Base-by-base conservation (phyloP, 2,329 filamentous ascomycete species). In the Aspergillus flavus region DNA sequence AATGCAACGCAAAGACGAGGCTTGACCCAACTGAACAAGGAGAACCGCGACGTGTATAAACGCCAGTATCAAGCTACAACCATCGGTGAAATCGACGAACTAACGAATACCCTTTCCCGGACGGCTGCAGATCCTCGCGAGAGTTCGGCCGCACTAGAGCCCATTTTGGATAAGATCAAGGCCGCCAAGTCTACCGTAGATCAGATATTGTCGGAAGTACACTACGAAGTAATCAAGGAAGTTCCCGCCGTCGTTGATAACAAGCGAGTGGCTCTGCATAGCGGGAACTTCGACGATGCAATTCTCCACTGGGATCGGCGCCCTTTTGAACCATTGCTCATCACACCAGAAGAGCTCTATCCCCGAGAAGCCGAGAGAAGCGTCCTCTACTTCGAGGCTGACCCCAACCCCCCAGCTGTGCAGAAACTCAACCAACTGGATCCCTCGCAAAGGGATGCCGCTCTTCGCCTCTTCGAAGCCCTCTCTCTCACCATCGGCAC, bases 271-370 rank as follows among this genome's bases (percentile, higher is more conserved):
- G 61, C 66, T 26, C 53, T 64, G 19, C 54, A 59, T 9, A 68
- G 65, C 2, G 68, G 67, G 14, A 69, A 66, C 81, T 84, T 69
- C 74, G 78, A 57, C 80, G 84, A 75, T 1, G 85, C 87, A 0
- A 69, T 83, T 1, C 75, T 94, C 4, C 70, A 82, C 30, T 94
- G 89, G 87, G 92, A 96, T 75, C 83, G 85, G 1, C 87, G 93
- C 19, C 78, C 81, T 2, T 88, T 87, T 70, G 92, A 96, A 70
- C 91, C 92, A 0, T 80, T 97, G 19, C 76, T 80, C 28, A 84
- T 86, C 3, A 64, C 80, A 5, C 58, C 76, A 0, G 71, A 84
- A 0, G 93, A 96, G 67, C 89, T 92, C 70, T 92, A 84, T 74
- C 92, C 92, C 1, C 80, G 84, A 4, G 64, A 67, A 6, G 67